A percentile compares a stretch with the other conserved stretches of the same genome.
These are phyloP conservation scores for Hyaloscypha bicolor DNA, from an alignment of 495 filamentous ascomycete genomes.

Conservation along the genomic window DNA sequence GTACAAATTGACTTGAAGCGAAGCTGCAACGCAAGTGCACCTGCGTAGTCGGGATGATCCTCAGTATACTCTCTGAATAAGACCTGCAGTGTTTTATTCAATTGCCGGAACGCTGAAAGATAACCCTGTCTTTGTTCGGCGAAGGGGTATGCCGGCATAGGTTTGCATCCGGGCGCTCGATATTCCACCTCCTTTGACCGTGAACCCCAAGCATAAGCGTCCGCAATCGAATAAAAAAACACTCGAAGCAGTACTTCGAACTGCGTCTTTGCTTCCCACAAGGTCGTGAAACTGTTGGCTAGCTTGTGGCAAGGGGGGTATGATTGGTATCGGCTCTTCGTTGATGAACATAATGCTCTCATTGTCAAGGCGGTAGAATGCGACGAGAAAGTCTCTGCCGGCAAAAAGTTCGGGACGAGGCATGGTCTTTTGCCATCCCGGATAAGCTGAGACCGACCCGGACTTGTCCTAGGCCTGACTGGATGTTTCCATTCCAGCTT, in stretches of 20 bases:
- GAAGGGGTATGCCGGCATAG: not conserved
- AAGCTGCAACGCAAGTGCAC: too few relatives aligned
- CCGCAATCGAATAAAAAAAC: not conserved
- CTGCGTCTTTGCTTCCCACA: not conserved
- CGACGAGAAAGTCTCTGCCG: not conserved
- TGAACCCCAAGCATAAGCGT: not conserved
- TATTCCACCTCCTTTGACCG: not conserved
- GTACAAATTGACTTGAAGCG: too few relatives aligned
- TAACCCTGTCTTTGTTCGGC: not conserved
- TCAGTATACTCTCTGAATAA: too few relatives aligned
- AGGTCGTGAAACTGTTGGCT: not conserved
- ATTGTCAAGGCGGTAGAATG: not conserved
- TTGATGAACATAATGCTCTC: slow-evolving; percentile 4
- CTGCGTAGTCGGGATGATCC: too few relatives aligned
- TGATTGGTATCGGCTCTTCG: not conserved
- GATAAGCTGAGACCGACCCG: slow-evolving; percentile 21
- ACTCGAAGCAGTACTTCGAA: not conserved
- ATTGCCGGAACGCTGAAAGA: not conserved
- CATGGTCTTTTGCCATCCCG: not conserved
- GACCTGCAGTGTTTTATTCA: not conserved
- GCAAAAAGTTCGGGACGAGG: not conserved
- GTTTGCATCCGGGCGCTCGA: not conserved
- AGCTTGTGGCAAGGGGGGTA: not conserved
- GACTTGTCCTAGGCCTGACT: not conserved
- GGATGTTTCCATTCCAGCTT: not conserved